Evolutionary conservation across 2,329 filamentous ascomycete genomes (phyloP).

Genomic region (Escovopsis sp.): DNA sequence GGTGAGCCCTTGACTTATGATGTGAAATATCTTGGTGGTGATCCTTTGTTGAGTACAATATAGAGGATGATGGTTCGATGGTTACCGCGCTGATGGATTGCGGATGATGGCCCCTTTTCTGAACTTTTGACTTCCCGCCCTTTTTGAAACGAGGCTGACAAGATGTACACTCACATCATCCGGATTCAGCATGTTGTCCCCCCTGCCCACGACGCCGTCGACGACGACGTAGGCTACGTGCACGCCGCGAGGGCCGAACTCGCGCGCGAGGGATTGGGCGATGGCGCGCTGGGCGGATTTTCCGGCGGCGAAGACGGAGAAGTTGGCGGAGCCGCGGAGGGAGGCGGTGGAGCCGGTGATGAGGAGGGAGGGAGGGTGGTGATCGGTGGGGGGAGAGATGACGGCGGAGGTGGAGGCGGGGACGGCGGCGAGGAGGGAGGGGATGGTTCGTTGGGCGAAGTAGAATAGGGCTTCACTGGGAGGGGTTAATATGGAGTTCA

Average conservation of each 20-base stretch:
- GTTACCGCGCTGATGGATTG: too few species aligned
- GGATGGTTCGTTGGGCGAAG: constrained; percentile 59
- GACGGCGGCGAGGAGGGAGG: constrained; percentile 50
- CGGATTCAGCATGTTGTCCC: constrained; percentile 52
- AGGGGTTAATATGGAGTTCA: neutral
- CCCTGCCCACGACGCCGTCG: constrained; percentile 64
- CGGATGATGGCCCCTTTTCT: too few species aligned
- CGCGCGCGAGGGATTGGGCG: constrained; percentile 59
- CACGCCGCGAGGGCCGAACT: constrained; percentile 72
- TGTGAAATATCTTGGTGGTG: too few species aligned
- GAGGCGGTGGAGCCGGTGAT: constrained; percentile 80
- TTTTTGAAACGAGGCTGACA: too few species aligned
- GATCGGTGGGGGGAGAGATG: too few species aligned
- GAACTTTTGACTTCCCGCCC: too few species aligned
- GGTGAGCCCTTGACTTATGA: too few species aligned
- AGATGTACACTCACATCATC: constrained; percentile 62
- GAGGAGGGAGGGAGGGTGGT: constrained; percentile 60
- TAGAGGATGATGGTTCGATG: too few species aligned
- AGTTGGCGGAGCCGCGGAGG: constrained; percentile 52
- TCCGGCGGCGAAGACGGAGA: constrained; percentile 57
- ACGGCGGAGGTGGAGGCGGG: too few species aligned
- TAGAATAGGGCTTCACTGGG: constrained; percentile 52
- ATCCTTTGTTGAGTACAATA: too few species aligned
- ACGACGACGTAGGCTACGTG: constrained; percentile 74
- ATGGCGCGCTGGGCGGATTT: constrained; percentile 69